A percentile compares a stretch with the other conserved stretches of the same genome.
These are phyloP conservation scores for Pluteus cervinus DNA, from an alignment of 768 basidiomycete species.

Conservation along the genomic window DNA sequence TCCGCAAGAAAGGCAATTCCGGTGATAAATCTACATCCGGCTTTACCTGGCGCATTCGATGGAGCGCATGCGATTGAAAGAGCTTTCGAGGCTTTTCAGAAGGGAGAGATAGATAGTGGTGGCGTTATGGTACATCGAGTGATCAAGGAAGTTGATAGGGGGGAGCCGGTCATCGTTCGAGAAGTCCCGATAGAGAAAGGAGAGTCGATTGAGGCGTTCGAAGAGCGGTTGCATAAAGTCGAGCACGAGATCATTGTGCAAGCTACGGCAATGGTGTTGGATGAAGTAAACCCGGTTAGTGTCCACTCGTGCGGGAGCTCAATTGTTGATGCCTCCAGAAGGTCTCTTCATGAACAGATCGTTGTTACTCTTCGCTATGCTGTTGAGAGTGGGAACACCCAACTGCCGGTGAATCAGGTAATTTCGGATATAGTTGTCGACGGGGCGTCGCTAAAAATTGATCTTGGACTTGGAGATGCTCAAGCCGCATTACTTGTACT, in stretches of 20 bases:
- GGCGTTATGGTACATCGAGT: slow-evolving; percentile 96
- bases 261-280: slow-evolving; percentile 67
- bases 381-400: neutral
- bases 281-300: slow-evolving; percentile 34
- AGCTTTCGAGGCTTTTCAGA: slow-evolving; percentile 84
- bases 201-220: slow-evolving; percentile 68
- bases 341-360: neutral
- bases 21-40: slow-evolving; percentile 96
- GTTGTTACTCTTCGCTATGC: neutral
- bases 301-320: slow-evolving; percentile 9
- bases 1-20: slow-evolving; percentile 42
- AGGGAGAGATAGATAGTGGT: slow-evolving; percentile 68
- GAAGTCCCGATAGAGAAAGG: slow-evolving; percentile 70
- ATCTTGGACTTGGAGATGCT: neutral
- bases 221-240: slow-evolving; percentile 67
- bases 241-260: slow-evolving; percentile 94
- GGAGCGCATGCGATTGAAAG: slow-evolving; percentile 89
- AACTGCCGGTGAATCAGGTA: neutral
- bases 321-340: neutral
- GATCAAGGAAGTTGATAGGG: slow-evolving; percentile 88
- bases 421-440: neutral
- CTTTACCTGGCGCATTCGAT: slow-evolving; percentile 93
- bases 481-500: no score
- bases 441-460: neutral
- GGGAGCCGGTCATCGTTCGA: slow-evolving; percentile 78